Base-by-base conservation (phyloP, 2,329 filamentous ascomycete species). In the Diaporthe australafricana region DNA sequence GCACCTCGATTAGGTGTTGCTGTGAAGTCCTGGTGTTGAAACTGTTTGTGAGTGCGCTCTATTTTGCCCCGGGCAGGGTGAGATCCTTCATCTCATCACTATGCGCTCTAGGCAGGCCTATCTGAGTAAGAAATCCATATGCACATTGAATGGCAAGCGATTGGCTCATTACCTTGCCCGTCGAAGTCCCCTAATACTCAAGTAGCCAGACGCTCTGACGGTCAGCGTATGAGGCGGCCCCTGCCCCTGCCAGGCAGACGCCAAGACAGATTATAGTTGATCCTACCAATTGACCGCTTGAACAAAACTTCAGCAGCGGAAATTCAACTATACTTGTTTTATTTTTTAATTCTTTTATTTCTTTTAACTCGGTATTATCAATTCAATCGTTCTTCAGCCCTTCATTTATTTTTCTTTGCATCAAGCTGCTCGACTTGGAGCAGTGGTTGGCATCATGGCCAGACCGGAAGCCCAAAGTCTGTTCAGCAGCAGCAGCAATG, bases 401-500 rank as follows among this genome's bases (percentile, higher is more conserved):
- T 22, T 42, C 9, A 3, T 27, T 22, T 8, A 17, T 40, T 40
- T 17, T 47, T n/a, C 40, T n/a, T 3, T 32, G 17, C 17, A 12
- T 30, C 14, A 32, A 30, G 2, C 1, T 14, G 38, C 12, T 47
- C 9, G 56, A 32, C 2, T 7, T n/a, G 17, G 12, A 11, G 5
- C 17, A 47, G 40, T 22, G 20, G 55, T 14, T 12, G 16, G 56
- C 56, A 47, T 8, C 40, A 62, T 62, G 56, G 40, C 56, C 2
- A 62, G 11, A 7, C 25, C 56, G 56, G 56, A 62, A 62, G 40
- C 56, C 16, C 38, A 62, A 16, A 32, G 56, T 62, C 40, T 62
- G 56, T 62, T 62, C 40, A 32, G 40, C 40, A 62, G 56, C 40
- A 62, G 56, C 56, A 47, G 2, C 20, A 47, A n/a, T 16, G 38